Percentiles rank a stretch among this genome's conserved stretches.
These are phyloP conservation scores for Lasiodiplodia theobromae DNA, from an alignment of 2,329 filamentous ascomycete genomes.

Conservation along the genomic window DNA sequence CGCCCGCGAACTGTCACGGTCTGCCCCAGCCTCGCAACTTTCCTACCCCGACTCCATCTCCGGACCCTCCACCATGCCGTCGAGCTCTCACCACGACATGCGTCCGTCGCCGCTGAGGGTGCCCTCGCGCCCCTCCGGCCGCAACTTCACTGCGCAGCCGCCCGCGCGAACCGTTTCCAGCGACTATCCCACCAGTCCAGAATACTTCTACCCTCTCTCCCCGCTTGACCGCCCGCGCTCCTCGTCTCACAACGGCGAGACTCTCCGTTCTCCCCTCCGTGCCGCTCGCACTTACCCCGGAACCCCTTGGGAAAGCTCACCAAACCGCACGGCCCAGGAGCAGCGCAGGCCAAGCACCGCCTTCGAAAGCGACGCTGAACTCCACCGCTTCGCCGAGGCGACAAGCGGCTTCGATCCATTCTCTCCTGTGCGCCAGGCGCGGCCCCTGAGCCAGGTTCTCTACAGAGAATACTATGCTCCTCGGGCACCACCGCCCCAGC, in stretches of 20 bases:
- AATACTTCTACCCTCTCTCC: slow-evolving; percentile 20
- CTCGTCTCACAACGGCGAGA: slow-evolving; percentile 16
- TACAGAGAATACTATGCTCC: slow-evolving; percentile 30
- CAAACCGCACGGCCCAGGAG: neutral
- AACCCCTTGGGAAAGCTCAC: slow-evolving; percentile 22
- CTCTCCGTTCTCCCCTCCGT: slow-evolving; percentile 7
- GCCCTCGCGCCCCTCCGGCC: neutral
- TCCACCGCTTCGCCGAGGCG: slow-evolving; percentile 49
- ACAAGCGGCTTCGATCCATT: slow-evolving; percentile 46
- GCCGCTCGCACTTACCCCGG: slow-evolving; percentile 21
- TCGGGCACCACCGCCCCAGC: slow-evolving; percentile 29
- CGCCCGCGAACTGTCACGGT: neutral
- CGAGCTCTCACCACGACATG: neutral
- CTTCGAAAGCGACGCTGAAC: slow-evolving; percentile 45
- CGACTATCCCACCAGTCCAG: slow-evolving; percentile 11
- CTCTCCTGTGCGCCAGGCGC: slow-evolving; percentile 37
- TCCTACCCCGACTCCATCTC: slow-evolving; percentile 12
- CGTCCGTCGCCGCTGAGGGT: slow-evolving; percentile 22
- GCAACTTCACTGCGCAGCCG: slow-evolving; percentile 5
- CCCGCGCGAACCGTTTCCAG: slow-evolving; percentile 1
- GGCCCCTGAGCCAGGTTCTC: slow-evolving; percentile 37
- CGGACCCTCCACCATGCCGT: slow-evolving; percentile 6
- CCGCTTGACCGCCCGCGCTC: slow-evolving; percentile 19
- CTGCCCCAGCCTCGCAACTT: slow-evolving; percentile 19
- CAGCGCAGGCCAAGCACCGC: slow-evolving; percentile 36